Evolutionary conservation across 345 rosid genomes (phyloP), one percentile per base, ranked within the genome.

Genomic region (Rhodamnia argentea): DNA sequence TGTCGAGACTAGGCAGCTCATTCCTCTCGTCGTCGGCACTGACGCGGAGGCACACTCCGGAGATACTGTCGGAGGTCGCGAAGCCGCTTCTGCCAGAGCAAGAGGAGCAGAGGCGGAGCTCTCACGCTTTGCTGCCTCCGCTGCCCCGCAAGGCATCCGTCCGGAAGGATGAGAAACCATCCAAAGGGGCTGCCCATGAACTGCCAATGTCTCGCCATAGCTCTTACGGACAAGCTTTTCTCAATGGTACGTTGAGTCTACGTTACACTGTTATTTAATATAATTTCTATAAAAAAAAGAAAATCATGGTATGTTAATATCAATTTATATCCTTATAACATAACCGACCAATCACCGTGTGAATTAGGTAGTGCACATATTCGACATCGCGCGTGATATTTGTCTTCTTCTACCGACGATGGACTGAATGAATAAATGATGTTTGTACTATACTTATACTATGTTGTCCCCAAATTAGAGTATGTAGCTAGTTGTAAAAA

Each of bases 171-270:
- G 94, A 89, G 40, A 92, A 90, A 52, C 52, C 88, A 7, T 90
- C 93, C 29, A 81, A 52, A 55, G 87, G 88, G 83, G 90, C 92
- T 15, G 89, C 94, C 18, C 98, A 95, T 85, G 98, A 91, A 85
- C 86, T 87, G 60, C 92, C 92, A 50, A 89, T 89, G 50, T 86
- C 96, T 70, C 92, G 92, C 20, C 92, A 93, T 37, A 93, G 99
- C 92, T 89, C 98, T 15, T 95, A 86, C 64, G 93, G 94, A 47
- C 99, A 96, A 87, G 98, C 99, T 44, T 91, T 95, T 84, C 82
- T 96, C 22, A 96, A 96, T 85, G 99, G 98, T 96, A 86, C 87
- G 92, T 70, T 37, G 58, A 55, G 58, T 55, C 85, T 53, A 18
- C 86, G 53, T 12, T 74, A 15, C 40, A n/a, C n/a, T 6, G n/a